Percentiles rank a stretch among this genome's conserved stretches.
Evolutionary conservation across 495 filamentous ascomycete genomes (phyloP).

Genomic region (Pseudomonodictys pantanalensis): DNA sequence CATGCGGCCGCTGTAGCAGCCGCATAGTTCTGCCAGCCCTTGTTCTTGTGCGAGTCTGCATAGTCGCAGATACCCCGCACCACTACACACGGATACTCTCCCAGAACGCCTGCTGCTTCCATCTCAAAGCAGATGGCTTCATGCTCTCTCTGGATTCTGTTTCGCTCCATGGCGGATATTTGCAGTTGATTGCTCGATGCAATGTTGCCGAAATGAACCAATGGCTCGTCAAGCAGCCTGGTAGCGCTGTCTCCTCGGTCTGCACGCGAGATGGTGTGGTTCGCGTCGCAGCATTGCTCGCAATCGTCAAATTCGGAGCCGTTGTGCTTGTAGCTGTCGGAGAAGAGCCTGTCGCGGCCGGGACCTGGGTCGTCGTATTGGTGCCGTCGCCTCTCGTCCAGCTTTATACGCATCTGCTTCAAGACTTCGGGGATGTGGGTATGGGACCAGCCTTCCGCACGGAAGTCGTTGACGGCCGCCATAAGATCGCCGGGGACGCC

Average conservation of each 20-base stretch:
- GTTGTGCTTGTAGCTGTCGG: constrained; percentile 7
- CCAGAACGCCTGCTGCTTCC: constrained; percentile 19
- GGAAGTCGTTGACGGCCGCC: constrained; percentile 14
- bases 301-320: constrained; percentile 13
- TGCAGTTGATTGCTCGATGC: constrained; percentile 23
- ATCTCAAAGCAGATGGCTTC: constrained; percentile 21
- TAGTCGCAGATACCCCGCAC: constrained; percentile 22
- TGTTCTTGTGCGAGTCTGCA: constrained; percentile 20
- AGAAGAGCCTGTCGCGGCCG: constrained; percentile 18
- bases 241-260: constrained; percentile 13
- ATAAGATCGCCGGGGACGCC: constrained; percentile 4
- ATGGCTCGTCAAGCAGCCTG: constrained; percentile 7
- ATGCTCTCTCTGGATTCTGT: constrained; percentile 15
- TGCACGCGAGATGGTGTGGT: background rate
- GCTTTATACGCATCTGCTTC: constrained; percentile 20
- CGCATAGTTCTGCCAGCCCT: constrained; percentile 15
- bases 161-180: constrained; percentile 13
- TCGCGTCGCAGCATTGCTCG: constrained; percentile 14
- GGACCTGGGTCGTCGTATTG: constrained; percentile 17
- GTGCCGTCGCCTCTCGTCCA: constrained; percentile 4
- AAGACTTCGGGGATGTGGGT: constrained; percentile 11
- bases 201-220: constrained; percentile 18
- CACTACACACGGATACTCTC: constrained; percentile 9
- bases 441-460: constrained; percentile 5
- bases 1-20: constrained; percentile 10